Evolutionary conservation across 2,329 filamentous ascomycete genomes (phyloP).

Genomic region (Curvularia sp.): DNA sequence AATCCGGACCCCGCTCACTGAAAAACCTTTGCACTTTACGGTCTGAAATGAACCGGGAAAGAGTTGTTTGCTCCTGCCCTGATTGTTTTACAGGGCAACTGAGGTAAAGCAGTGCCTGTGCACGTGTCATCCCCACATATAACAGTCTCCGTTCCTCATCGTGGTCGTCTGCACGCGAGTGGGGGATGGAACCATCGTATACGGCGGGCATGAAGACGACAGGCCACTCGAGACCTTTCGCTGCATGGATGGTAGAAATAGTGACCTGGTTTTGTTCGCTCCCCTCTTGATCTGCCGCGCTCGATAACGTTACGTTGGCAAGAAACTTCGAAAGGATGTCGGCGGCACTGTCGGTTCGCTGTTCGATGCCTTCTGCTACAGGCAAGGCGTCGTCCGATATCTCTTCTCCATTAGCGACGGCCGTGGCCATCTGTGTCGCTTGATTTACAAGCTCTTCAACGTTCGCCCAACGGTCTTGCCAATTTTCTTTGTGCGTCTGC

Average conservation of each 20-base stretch:
- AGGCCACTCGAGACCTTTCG: constrained; percentile 96
- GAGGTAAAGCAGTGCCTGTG: constrained; percentile 83
- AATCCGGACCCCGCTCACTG: constrained; percentile 68
- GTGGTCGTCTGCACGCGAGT: constrained; percentile 81
- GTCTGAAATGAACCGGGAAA: constrained; percentile 76
- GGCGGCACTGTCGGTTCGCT: constrained; percentile 61
- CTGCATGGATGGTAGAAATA: constrained; percentile 94
- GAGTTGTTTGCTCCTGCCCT: constrained; percentile 65
- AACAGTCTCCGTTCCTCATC: constrained; percentile 88
- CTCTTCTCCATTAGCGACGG: constrained; percentile 51
- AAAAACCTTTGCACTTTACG: constrained; percentile 61
- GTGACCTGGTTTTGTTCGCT: constrained; percentile 72
- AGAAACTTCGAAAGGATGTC: constrained; percentile 80
- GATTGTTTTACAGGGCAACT: constrained; percentile 77
- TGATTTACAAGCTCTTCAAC: constrained; percentile 86
- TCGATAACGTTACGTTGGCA: constrained; percentile 85
- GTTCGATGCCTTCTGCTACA: constrained; percentile 73
- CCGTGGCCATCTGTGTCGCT: constrained; percentile 71
- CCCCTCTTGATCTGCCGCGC: constrained; percentile 67
- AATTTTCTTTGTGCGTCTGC: constrained; percentile 69
- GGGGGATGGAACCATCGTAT: constrained; percentile 89
- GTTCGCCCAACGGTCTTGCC: constrained; percentile 81
- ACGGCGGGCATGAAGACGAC: constrained; percentile 91
- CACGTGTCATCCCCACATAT: constrained; percentile 96
- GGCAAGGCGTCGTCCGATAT: constrained; percentile 63